Percentiles rank a stretch among this genome's conserved stretches.
These are phyloP conservation scores for Cercospora canescens DNA, from an alignment of 2,329 filamentous ascomycete species.

Conservation along the genomic window DNA sequence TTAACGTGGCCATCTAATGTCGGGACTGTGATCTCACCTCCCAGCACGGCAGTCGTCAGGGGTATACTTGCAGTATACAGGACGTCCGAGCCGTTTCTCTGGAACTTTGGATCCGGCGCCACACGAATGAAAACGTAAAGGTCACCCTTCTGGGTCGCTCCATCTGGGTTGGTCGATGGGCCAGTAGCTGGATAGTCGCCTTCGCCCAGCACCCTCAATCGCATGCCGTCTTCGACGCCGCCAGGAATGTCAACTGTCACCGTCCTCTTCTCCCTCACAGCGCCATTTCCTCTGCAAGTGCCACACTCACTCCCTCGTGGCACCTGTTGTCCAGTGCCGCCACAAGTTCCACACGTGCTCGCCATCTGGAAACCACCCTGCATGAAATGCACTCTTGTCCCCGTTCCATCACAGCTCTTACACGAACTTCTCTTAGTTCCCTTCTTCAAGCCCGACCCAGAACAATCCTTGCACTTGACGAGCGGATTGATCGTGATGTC, in stretches of 20 bases:
- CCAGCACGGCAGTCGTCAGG: conserved; percentile 87
- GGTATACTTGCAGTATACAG: conserved; percentile 90
- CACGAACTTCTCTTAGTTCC: conserved; percentile 74
- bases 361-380: conserved; percentile 95
- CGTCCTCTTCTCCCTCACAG: conserved; percentile 77
- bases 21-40: conserved; percentile 84
- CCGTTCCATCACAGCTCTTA: conserved; percentile 79
- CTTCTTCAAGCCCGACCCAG: conserved; percentile 79
- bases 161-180: conserved; percentile 61
- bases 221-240: conserved; percentile 96
- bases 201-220: conserved; percentile 78
- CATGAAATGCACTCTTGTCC: conserved; percentile 83
- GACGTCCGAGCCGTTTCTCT: conserved; percentile 82
- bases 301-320: conserved; percentile 80
- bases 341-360: conserved; percentile 79
- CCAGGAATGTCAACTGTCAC: conserved; percentile 90
- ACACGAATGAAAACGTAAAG: conserved; percentile 90
- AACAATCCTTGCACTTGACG: conserved; percentile 77
- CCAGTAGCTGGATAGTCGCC: conserved; percentile 84
- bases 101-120: conserved; percentile 86
- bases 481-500: conserved; percentile 85
- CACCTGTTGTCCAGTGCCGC: conserved; percentile 72
- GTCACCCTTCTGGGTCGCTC: conserved; percentile 74
- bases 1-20: conserved; percentile 89
- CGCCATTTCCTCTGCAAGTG: conserved; percentile 78